These are phyloP conservation scores for Solanum ossicruentum DNA, from an alignment of 257 asterid species.

Conservation along the genomic window DNA sequence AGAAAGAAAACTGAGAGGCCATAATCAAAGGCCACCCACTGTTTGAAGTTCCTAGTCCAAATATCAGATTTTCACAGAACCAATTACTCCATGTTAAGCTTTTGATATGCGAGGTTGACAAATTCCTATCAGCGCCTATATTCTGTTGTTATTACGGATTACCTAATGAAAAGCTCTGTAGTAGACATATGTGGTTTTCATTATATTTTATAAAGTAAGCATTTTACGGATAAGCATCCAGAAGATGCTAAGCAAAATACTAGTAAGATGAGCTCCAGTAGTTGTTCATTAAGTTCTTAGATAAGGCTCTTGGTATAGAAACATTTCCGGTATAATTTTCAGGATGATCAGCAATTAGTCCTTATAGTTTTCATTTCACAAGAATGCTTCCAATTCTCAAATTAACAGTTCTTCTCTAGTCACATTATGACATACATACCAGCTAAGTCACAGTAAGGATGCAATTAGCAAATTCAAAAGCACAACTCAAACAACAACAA, in stretches of 20 bases:
- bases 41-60: background rate
- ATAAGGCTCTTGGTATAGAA: background rate
- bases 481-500: too few relatives aligned
- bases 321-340: background rate
- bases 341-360: background rate
- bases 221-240: background rate
- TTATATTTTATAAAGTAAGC: background rate
- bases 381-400: background rate
- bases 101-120: background rate
- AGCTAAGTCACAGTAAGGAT: background rate
- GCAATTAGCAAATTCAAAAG: background rate
- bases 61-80: background rate
- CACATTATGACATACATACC: background rate
- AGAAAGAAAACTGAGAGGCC: background rate
- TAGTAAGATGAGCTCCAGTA: background rate
- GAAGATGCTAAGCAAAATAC: background rate
- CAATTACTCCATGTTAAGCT: background rate
- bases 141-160: background rate
- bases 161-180: background rate
- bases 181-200: background rate
- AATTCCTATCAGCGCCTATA: background rate
- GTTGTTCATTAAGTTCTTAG: background rate
- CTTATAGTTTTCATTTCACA: background rate
- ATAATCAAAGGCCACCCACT: background rate
- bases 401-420: background rate